A percentile compares a stretch with the other conserved stretches of the same genome.
These are phyloP conservation scores for Phytophthora lateralis DNA, from an alignment of 352 stramenopile species.

Conservation along the genomic window DNA sequence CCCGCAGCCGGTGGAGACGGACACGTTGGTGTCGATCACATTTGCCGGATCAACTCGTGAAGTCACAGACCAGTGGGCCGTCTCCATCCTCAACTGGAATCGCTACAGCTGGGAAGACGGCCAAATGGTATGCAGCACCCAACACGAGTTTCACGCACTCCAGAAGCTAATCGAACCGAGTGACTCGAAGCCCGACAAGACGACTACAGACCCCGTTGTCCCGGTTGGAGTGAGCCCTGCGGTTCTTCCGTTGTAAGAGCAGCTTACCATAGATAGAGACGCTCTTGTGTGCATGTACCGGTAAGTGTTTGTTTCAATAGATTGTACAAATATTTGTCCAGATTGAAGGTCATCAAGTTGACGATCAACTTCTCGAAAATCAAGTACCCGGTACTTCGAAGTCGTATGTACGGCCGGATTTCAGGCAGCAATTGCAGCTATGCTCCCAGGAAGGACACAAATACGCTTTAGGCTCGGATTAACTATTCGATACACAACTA, in stretches of 20 bases:
- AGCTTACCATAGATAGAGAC: slow-evolving; percentile 1
- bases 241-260: slow-evolving; percentile 55
- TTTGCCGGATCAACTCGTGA: slow-evolving; percentile 65
- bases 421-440: too few relatives aligned
- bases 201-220: slow-evolving; percentile 29
- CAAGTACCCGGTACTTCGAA: too few relatives aligned
- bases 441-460: background rate
- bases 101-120: slow-evolving; percentile 85
- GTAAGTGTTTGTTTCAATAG: slow-evolving; percentile 4
- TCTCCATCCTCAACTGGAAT: slow-evolving; percentile 87
- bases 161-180: slow-evolving; percentile 42
- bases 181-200: slow-evolving; percentile 36
- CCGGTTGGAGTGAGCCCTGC: slow-evolving; percentile 59
- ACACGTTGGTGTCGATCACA: slow-evolving; percentile 38
- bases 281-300: background rate
- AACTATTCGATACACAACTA: slow-evolving; percentile 31
- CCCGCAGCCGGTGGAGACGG: slow-evolving; percentile 24
- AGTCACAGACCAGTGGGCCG: slow-evolving; percentile 70
- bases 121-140: slow-evolving; percentile 79
- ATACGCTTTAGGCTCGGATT: background rate
- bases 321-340: background rate
- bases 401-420: too few relatives aligned
- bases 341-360: too few relatives aligned
- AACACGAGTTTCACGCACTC: slow-evolving; percentile 64
- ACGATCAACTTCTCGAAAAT: background rate